A percentile compares a stretch with the other conserved stretches of the same genome.
Evolutionary conservation across 495 filamentous ascomycete species (phyloP).

Genomic region (Hypoxylon intermedium): DNA sequence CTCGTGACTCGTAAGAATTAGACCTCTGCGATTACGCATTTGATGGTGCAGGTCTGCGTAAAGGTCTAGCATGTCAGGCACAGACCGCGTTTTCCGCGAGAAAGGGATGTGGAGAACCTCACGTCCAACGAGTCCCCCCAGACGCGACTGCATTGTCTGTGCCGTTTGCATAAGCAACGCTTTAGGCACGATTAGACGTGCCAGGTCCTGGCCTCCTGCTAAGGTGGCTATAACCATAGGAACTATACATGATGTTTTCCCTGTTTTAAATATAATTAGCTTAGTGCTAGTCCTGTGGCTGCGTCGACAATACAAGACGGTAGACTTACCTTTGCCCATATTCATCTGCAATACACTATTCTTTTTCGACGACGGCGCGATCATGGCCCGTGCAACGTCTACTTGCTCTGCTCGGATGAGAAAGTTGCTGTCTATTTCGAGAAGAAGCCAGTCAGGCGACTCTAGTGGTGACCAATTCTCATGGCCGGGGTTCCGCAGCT

Average conservation of each 20-base stretch:
- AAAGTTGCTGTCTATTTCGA: slow-evolving; percentile 64
- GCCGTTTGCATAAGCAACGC: slow-evolving; percentile 59
- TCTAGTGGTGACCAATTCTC: slow-evolving; percentile 57
- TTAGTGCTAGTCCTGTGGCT: slow-evolving; percentile 4
- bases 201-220: slow-evolving; percentile 53
- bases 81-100: slow-evolving; percentile 53
- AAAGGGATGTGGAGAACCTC: slow-evolving; percentile 58
- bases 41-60: slow-evolving; percentile 49
- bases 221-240: slow-evolving; percentile 60
- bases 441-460: slow-evolving; percentile 61
- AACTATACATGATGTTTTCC: slow-evolving; percentile 62
- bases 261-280: slow-evolving; percentile 19
- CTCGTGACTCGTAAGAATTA: slow-evolving; percentile 60
- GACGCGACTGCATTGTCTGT: slow-evolving; percentile 53
- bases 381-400: slow-evolving; percentile 60
- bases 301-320: background rate
- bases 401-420: slow-evolving; percentile 60
- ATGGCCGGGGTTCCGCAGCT: slow-evolving; percentile 55
- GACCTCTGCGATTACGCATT: slow-evolving; percentile 40
- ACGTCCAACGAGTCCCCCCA: slow-evolving; percentile 58
- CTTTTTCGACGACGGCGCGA: slow-evolving; percentile 48
- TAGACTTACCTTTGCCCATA: slow-evolving; percentile 56
- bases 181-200: slow-evolving; percentile 60
- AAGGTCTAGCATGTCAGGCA: slow-evolving; percentile 34
- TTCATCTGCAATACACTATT: slow-evolving; percentile 66